Percentiles rank a stretch among this genome's conserved stretches.
Conservation (phyloP, 768 basidiomycete species). For the Auriscalpium microsporum region DNA sequence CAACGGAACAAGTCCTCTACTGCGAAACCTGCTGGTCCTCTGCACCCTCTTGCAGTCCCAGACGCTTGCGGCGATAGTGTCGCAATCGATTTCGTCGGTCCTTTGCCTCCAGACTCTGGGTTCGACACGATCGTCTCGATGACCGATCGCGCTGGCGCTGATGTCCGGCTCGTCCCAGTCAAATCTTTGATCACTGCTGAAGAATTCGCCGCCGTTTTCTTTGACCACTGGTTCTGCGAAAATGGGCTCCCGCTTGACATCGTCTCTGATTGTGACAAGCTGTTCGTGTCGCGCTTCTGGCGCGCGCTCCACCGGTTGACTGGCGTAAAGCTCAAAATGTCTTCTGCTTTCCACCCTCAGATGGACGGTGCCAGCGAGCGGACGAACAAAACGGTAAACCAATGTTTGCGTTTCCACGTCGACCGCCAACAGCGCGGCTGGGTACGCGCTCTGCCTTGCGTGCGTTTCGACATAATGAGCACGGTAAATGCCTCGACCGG, state of each 20-base stretch:
- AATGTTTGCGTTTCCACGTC: constrained; percentile 18
- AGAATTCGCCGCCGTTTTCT: constrained; percentile 17
- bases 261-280: no score
- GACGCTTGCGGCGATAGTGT: constrained; percentile 16
- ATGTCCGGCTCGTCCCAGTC: constrained; percentile 8
- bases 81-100: constrained; percentile 25
- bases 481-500: constrained; percentile 18
- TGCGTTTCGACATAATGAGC: constrained; percentile 21
- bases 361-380: constrained; percentile 28
- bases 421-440: constrained; percentile 16
- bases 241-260: constrained; percentile 18
- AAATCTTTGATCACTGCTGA: constrained; percentile 3
- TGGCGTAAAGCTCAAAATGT: constrained; percentile 24
- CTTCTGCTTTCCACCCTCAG: constrained; percentile 28
- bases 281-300: constrained; percentile 28
- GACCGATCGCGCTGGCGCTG: constrained; percentile 16
- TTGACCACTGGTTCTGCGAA: constrained; percentile 24
- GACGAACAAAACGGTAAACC: constrained; percentile 20
- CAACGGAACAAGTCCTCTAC: neutral
- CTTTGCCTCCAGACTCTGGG: constrained; percentile 20
- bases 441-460: constrained; percentile 9
- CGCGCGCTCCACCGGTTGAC: constrained; percentile 16
- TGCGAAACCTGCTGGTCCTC: constrained; percentile 16
- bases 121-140: constrained; percentile 20
- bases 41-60: constrained; percentile 17